Conservation (phyloP, 495 filamentous ascomycete species). For the Podospora comata region DNA sequence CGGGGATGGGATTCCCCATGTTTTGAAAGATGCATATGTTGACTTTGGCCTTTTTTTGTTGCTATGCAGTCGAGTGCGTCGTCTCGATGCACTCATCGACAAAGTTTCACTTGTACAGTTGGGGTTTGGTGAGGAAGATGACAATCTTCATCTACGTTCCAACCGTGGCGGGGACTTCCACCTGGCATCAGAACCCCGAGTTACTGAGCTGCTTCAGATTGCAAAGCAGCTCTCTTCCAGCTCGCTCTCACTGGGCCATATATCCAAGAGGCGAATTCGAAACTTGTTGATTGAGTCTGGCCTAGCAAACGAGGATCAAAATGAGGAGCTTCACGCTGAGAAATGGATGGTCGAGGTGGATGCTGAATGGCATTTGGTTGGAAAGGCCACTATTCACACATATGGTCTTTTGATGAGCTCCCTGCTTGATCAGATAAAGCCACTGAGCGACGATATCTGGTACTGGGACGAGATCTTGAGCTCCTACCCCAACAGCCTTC, state of each 20-base stretch:
- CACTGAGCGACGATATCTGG: slow-evolving; percentile 75
- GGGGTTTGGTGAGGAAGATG: slow-evolving; percentile 29
- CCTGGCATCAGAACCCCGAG: slow-evolving; percentile 28
- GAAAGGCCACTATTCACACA: slow-evolving; percentile 80
- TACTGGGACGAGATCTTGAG: slow-evolving; percentile 88
- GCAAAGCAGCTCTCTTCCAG: slow-evolving; percentile 67
- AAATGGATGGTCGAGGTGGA: slow-evolving; percentile 57
- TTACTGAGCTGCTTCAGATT: slow-evolving; percentile 56
- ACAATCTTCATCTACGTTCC: slow-evolving; percentile 14
- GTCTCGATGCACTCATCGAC: slow-evolving; percentile 77
- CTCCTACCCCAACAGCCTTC: slow-evolving; percentile 63
- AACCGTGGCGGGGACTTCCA: too few relatives aligned
- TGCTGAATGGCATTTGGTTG: slow-evolving; percentile 80
- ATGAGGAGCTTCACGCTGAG: slow-evolving; percentile 22
- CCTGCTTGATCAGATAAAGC: slow-evolving; percentile 75
- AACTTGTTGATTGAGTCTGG: slow-evolving; percentile 58
- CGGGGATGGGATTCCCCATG: not conserved
- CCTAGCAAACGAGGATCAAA: slow-evolving; percentile 23
- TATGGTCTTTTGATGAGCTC: slow-evolving; percentile 73
- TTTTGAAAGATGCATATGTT: slow-evolving; percentile 10
- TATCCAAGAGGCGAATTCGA: slow-evolving; percentile 53
- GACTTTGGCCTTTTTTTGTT: slow-evolving; percentile 10
- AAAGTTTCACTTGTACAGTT: slow-evolving; percentile 51
- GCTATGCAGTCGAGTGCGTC: slow-evolving; percentile 65
- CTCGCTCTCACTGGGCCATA: slow-evolving; percentile 52